Conservation (phyloP, 768 basidiomycete genomes). For the Leccinum subgranulosum region DNA sequence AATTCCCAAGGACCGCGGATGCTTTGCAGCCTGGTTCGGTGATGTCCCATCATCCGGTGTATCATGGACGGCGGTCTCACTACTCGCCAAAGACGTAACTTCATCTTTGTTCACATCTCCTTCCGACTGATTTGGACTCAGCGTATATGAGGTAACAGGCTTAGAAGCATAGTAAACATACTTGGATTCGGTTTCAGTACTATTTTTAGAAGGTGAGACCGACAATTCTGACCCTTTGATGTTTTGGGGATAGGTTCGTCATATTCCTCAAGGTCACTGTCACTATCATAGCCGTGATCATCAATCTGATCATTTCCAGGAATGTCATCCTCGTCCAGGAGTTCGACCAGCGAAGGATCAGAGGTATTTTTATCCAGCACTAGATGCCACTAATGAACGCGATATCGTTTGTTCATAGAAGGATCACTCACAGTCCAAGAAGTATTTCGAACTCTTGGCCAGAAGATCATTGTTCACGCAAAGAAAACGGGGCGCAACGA, state of each 20-base stretch:
- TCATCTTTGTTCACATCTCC: background rate
- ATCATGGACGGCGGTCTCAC: background rate
- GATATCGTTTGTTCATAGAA: background rate
- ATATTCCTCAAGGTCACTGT: background rate
- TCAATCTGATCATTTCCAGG: background rate
- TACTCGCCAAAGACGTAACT: background rate
- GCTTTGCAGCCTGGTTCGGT: background rate
- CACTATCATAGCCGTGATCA: background rate
- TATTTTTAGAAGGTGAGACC: background rate
- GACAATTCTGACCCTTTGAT: background rate
- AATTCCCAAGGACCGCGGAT: background rate
- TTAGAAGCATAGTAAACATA: background rate
- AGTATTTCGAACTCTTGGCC: background rate
- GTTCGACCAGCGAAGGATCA: background rate
- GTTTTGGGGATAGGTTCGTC: background rate
- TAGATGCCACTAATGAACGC: background rate
- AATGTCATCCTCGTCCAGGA: background rate
- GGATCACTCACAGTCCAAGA: background rate
- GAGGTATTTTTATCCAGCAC: background rate
- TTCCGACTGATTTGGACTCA: background rate
- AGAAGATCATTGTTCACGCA: background rate
- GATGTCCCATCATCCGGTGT: background rate
- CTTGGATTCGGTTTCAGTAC: background rate
- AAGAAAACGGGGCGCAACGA: background rate
- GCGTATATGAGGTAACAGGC: background rate